Evolutionary conservation across 805 yeast genomes (phyloP), one percentile per base, ranked within the genome.

Genomic region (Phaffomyces antillensis): DNA sequence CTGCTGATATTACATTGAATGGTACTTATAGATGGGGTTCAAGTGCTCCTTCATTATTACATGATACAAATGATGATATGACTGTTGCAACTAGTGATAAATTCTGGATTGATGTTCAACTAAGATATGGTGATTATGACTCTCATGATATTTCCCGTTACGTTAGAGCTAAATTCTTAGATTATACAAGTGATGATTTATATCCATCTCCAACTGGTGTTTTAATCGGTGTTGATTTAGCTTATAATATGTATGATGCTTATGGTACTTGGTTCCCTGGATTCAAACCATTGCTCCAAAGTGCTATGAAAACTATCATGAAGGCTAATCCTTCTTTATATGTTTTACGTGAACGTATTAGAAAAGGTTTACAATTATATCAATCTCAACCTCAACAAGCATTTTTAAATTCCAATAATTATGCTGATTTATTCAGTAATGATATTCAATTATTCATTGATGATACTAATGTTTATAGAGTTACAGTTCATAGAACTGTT

Each of bases 251-350:
- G 83, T 90, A 85, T 60, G 97, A 89, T 63, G 90, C 96, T 0
- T 93, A 88, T 64, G 99, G 99, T 30, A 88, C 87, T 56, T 93
- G 99, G 99, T 86, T 93, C 67, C 91, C 95, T 3, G 98, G 98
- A 1, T 67, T 91, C 65, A 93, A 93, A 63, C 88, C 88, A 4
- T 70, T 93, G 56, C 71, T 93, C 69, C 95, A 86, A 58, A 87
- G 83, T 57, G 95, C 97, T 13, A 82, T 93, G 96, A 75, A 79
- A 51, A 91, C 93, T 33, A 86, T 93, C 39, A 86, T 90, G 96
- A 89, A 87, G 58, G 84, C 93, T 1, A 93, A 91, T 57, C 97
- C 99, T 0, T 95, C 98, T 0, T 64, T 93, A 36, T 85, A 81
- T 61, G 97, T 91, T 26, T 71, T 93, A 40, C 74, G 99, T 39